Percentiles rank a stretch among this genome's conserved stretches.
Conservation (phyloP, 1,284 basidiomycete genomes). For the Paramarasmius palmivorus region DNA sequence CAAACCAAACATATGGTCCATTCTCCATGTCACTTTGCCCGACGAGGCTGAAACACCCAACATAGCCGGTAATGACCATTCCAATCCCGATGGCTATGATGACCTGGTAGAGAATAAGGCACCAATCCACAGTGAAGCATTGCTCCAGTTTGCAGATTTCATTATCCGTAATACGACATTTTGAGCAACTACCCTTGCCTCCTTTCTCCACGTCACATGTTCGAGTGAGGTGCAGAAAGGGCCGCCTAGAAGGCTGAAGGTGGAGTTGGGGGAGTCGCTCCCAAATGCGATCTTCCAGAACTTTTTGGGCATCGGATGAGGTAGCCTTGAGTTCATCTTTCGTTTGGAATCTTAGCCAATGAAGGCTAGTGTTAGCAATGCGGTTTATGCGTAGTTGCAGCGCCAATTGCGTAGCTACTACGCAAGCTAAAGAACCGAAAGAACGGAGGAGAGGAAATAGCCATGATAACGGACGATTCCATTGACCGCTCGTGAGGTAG, state of each 20-base stretch:
- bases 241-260: no score
- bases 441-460: neutral
- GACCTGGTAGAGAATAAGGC: neutral
- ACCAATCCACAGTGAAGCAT: neutral
- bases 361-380: neutral
- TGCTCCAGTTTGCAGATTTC: neutral
- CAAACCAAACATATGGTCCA: neutral
- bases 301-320: neutral
- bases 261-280: no score
- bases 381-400: neutral
- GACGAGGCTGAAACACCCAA: conserved; percentile 10
- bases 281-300: neutral
- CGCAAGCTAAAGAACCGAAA: neutral
- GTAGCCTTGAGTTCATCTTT: neutral
- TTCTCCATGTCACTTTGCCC: neutral
- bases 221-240: no score
- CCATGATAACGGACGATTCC: neutral
- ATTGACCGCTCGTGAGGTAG: neutral
- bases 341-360: neutral
- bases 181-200: neutral
- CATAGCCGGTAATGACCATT: conserved; percentile 2
- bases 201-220: neutral
- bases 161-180: neutral
- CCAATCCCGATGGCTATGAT: conserved; percentile 4
- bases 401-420: neutral